Base-by-base conservation (phyloP, 2,329 filamentous ascomycete genomes). In the Colletotrichum godetiae region DNA sequence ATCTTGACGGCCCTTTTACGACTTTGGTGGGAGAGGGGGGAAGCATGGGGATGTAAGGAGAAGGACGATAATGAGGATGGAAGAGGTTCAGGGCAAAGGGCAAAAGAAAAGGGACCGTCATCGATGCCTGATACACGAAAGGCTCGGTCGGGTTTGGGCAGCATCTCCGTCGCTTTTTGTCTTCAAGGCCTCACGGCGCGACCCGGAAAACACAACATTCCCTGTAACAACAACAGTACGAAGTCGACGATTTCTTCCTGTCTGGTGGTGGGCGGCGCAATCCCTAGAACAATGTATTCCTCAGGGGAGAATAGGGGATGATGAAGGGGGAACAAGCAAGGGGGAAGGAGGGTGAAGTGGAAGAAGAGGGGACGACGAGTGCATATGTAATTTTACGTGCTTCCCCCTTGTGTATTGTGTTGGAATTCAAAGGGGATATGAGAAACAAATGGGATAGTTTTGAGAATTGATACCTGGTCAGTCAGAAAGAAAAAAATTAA, bases 321-420 rank as follows among this genome's bases (percentile, higher is more conserved):
- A 29, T 12, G 60, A 42, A 27, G 35, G 33, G 24, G 33, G 37
- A 37, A 19, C 19, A 12, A 46, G 24, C 57, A 52, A 22, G 58
- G 46, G 24, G 33, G 27, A 57, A n/a, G 31, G 29, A 63, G 19
- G 60, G 37, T 27, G 19, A 19, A 11, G 59, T 19, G 58, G 33
- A 24, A 24, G 31, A 29, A 35, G 5, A 46, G 33, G 29, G 35
- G 59, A 67, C 33, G 62, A 57, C 19, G 52, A 56, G 42, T 75
- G n/a, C 60, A 70, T 70, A 71, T 75, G 74, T 75, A 74, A 33
- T 72, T 67, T 46, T 74, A 74, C 1, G 56, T 74, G 49, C 61
- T 24, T 12, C 68, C 42, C 27, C 65, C 60, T 42, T 60, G 69
- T 59, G 5, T 27, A 49, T 59, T 61, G 67, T 55, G 57, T n/a